Evolutionary conservation across 129 eudicot species (phyloP).

Genomic region (Calendula officinalis): DNA sequence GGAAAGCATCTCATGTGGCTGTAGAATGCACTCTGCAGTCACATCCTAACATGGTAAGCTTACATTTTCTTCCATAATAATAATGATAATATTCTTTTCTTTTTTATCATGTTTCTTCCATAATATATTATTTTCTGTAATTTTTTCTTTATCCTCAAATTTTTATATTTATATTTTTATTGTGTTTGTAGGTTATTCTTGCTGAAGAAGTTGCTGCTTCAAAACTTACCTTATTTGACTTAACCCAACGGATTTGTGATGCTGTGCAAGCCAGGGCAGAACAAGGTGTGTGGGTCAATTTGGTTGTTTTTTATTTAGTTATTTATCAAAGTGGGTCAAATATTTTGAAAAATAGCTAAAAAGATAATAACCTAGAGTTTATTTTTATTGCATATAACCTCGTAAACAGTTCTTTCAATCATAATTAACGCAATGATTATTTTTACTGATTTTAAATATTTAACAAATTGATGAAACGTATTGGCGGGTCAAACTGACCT

Average conservation of each 20-base stretch:
- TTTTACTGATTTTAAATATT: neutral
- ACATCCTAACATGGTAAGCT: slow-evolving; percentile 83
- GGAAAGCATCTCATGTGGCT: slow-evolving; percentile 98
- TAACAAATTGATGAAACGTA: neutral
- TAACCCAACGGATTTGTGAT: slow-evolving; percentile 92
- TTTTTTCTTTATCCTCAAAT: neutral
- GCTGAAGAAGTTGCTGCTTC: slow-evolving; percentile 98
- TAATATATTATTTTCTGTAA: neutral
- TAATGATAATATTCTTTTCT: neutral
- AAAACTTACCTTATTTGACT: slow-evolving; percentile 88
- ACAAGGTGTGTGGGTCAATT: slow-evolving; percentile 47
- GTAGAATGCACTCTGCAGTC: slow-evolving; percentile 98
- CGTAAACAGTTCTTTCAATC: neutral
- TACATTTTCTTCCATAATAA: slow-evolving; percentile 13
- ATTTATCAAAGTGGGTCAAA: neutral
- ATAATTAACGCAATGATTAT: neutral
- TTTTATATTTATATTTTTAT: slow-evolving; percentile 10
- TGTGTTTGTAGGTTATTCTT: slow-evolving; percentile 69
- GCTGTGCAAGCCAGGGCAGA: slow-evolving; percentile 96
- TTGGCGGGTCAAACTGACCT: too few relatives aligned
- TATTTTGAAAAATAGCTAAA: neutral
- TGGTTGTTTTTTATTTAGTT: neutral
- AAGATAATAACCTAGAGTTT: neutral
- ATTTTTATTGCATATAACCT: neutral
- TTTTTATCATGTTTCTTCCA: neutral